These are phyloP conservation scores for Candida anglica DNA, from an alignment of 805 yeast species.

Conservation along the genomic window DNA sequence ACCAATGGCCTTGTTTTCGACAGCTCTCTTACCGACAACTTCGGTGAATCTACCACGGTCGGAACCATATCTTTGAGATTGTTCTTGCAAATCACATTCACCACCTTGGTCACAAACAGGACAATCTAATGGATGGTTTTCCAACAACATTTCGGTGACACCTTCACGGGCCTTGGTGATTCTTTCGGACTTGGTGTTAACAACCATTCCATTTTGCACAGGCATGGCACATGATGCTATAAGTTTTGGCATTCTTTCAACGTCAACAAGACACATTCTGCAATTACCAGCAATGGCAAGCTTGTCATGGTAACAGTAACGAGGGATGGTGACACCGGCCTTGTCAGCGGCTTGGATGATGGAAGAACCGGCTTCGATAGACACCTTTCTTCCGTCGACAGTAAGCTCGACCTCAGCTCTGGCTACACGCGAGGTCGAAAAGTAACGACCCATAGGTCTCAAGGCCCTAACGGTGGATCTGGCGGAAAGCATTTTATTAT, in stretches of 20 bases:
- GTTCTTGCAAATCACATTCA: conserved; percentile 90
- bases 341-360: conserved; percentile 89
- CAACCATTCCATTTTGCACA: conserved; percentile 86
- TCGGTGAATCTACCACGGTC: conserved; percentile 85
- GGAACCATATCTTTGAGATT: conserved; percentile 74
- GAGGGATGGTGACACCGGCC: conserved; percentile 84
- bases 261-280: conserved; percentile 89
- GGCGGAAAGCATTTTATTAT: conserved; percentile 3
- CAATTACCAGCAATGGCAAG: conserved; percentile 90
- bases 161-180: conserved; percentile 84
- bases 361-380: conserved; percentile 81
- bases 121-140: conserved; percentile 89
- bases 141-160: conserved; percentile 82
- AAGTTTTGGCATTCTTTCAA: conserved; percentile 84
- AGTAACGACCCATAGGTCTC: conserved; percentile 13
- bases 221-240: conserved; percentile 93
- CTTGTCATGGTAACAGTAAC: conserved; percentile 90
- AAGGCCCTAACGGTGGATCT: conserved; percentile 3
- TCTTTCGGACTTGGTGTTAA: conserved; percentile 72
- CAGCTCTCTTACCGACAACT: conserved; percentile 82
- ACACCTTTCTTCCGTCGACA: conserved; percentile 69
- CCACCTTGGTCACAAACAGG: conserved; percentile 95
- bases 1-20: conserved; percentile 86
- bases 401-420: conserved; percentile 55
- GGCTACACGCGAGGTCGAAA: conserved; percentile 28